phyloP scores from a whole-genome alignment of 805 yeast species.

The Lachancea cidri region DNA sequence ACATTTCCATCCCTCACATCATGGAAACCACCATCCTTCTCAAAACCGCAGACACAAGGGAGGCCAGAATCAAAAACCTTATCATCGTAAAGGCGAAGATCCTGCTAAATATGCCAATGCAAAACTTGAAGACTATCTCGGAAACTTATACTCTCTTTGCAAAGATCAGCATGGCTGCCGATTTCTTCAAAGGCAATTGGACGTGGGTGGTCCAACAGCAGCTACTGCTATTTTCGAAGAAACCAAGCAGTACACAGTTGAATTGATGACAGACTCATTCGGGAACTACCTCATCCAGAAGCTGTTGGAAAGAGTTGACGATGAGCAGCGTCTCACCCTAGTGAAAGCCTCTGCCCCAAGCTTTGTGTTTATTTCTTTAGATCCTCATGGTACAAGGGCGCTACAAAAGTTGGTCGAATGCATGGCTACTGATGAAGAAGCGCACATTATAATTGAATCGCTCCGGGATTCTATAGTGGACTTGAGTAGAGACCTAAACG shows the following conservation, averaged over 20 bases:
- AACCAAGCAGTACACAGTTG: conserved; percentile 69
- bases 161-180: conserved; percentile 97
- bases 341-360: conserved; percentile 69
- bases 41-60: conserved; percentile 16
- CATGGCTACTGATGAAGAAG: conserved; percentile 65
- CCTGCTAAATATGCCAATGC: conserved; percentile 67
- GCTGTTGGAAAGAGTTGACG: conserved; percentile 67
- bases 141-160: conserved; percentile 74
- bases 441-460: conserved; percentile 52
- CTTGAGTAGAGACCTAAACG: conserved; percentile 84
- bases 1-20: conserved; percentile 6
- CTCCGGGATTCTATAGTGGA: conserved; percentile 68
- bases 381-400: conserved; percentile 96
- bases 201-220: conserved; percentile 52
- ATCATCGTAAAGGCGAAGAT: conserved; percentile 42
- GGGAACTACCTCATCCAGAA: conserved; percentile 96
- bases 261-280: conserved; percentile 91
- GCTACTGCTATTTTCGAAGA: conserved; percentile 78
- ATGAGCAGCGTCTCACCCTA: conserved; percentile 63
- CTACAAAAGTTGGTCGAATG: conserved; percentile 88
- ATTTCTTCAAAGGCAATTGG: conserved; percentile 82
- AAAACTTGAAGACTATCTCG: conserved; percentile 59
- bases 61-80: conserved; percentile 13
- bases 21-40: conserved; percentile 5
- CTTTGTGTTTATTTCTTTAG: conserved; percentile 74